A percentile compares a stretch with the other conserved stretches of the same genome.
Conservation (phyloP, 495 filamentous ascomycete species). For the Annulohypoxylon bovei region DNA sequence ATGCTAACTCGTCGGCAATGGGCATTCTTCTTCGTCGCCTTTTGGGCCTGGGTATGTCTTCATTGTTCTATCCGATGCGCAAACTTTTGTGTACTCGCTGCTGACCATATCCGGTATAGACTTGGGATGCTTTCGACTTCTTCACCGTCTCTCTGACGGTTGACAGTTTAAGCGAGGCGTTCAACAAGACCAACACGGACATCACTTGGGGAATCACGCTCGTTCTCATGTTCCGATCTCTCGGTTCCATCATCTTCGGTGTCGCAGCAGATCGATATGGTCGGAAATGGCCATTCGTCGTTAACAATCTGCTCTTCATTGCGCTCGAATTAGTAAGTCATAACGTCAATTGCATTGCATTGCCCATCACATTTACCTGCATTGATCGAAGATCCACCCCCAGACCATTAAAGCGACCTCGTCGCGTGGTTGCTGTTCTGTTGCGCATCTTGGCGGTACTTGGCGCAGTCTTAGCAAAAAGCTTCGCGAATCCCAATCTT, state of each 20-base stretch:
- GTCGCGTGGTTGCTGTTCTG: slow-evolving; percentile 15
- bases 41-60: slow-evolving; percentile 69
- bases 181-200: slow-evolving; percentile 72
- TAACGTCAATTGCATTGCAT: slow-evolving; percentile 5
- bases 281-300: slow-evolving; percentile 87
- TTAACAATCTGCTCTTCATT: slow-evolving; percentile 86
- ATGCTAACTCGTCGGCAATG: slow-evolving; percentile 80
- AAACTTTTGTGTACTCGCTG: slow-evolving; percentile 6
- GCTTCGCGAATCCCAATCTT: slow-evolving; percentile 35
- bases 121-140: slow-evolving; percentile 92
- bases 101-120: slow-evolving; percentile 49
- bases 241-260: slow-evolving; percentile 79
- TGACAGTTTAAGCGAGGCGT: slow-evolving; percentile 70
- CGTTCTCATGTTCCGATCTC: slow-evolving; percentile 81
- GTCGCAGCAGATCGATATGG: slow-evolving; percentile 85
- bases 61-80: slow-evolving; percentile 1
- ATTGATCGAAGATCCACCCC: slow-evolving; percentile 20
- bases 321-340: slow-evolving; percentile 71
- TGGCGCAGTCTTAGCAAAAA: slow-evolving; percentile 49
- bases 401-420: slow-evolving; percentile 19
- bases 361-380: slow-evolving; percentile 10
- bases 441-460: slow-evolving; percentile 43
- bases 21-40: slow-evolving; percentile 83
- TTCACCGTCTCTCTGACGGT: slow-evolving; percentile 88
- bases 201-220: slow-evolving; percentile 94